Conservation (phyloP, 768 basidiomycete genomes). For the Serpula lacrymans region DNA sequence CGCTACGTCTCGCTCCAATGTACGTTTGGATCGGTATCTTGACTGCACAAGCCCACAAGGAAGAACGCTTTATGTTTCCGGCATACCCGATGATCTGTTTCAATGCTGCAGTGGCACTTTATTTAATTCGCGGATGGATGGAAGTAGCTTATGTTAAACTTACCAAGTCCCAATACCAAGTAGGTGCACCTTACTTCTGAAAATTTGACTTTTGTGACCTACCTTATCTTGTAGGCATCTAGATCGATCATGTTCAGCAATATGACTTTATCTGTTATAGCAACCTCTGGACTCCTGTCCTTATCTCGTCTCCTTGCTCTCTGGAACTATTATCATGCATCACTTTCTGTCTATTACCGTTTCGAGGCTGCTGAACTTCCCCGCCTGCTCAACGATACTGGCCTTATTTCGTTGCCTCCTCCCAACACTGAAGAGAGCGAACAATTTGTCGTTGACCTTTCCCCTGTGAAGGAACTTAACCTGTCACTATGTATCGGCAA, state of each 20-base stretch:
- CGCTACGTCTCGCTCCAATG: constrained; percentile 77
- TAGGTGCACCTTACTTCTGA: constrained; percentile 33
- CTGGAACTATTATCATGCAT: constrained; percentile 88
- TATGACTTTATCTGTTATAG: constrained; percentile 68
- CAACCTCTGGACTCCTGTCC: constrained; percentile 67
- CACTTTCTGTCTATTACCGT: constrained; percentile 63
- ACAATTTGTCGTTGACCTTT: constrained; percentile 55
- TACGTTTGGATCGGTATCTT: constrained; percentile 90
- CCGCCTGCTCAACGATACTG: constrained; percentile 69
- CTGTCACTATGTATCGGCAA: constrained; percentile 84
- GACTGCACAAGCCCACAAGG: constrained; percentile 86
- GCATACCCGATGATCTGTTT: constrained; percentile 89
- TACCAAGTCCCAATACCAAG: constrained; percentile 84
- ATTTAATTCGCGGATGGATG: constrained; percentile 82
- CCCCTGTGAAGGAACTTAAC: constrained; percentile 64
- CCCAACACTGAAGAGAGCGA: constrained; percentile 41
- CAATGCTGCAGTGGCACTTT: constrained; percentile 89
- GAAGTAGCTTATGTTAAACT: constrained; percentile 70
- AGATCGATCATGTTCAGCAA: constrained; percentile 70
- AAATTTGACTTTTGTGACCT: neutral
- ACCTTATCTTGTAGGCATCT: constrained; percentile 56
- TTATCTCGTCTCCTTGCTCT: constrained; percentile 78
- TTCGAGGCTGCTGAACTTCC: constrained; percentile 83
- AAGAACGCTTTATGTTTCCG: constrained; percentile 98
- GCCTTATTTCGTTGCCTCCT: constrained; percentile 50